Conservation (phyloP, 305 asterid genomes). For the Coffea humblotiana region DNA sequence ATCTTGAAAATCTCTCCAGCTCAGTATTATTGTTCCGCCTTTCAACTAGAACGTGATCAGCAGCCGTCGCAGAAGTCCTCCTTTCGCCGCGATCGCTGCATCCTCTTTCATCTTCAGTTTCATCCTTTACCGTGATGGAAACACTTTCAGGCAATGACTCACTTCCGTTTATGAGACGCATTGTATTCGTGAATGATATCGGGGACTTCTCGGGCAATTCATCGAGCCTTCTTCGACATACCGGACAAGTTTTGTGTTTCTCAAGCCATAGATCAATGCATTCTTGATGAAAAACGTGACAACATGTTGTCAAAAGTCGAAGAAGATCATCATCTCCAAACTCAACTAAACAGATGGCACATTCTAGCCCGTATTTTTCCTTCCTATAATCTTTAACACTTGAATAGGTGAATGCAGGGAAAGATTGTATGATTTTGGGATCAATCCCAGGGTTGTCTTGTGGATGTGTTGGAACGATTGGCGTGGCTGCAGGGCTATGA, state of each 20-base stretch:
- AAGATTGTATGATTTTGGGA: slow-evolving; percentile 49
- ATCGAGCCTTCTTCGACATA: slow-evolving; percentile 63
- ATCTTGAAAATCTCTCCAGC: slow-evolving; percentile 46
- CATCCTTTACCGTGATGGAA: slow-evolving; percentile 45
- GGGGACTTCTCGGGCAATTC: slow-evolving; percentile 46
- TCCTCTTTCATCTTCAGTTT: slow-evolving; percentile 20
- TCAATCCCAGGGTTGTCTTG: slow-evolving; percentile 48
- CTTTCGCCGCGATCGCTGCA: not conserved
- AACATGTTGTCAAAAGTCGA: slow-evolving; percentile 67
- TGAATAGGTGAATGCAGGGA: slow-evolving; percentile 69
- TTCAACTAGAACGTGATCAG: slow-evolving; percentile 10
- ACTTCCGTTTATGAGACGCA: slow-evolving; percentile 21
- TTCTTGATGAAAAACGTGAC: slow-evolving; percentile 80
- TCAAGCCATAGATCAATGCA: slow-evolving; percentile 92
- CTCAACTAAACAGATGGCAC: slow-evolving; percentile 82
- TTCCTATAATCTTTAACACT: slow-evolving; percentile 58
- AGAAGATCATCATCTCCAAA: slow-evolving; percentile 54
- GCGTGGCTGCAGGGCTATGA: slow-evolving; percentile 25
- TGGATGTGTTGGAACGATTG: slow-evolving; percentile 26
- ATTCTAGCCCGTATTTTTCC: slow-evolving; percentile 73
- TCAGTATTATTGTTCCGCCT: slow-evolving; percentile 5
- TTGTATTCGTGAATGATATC: not conserved
- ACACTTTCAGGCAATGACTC: slow-evolving; percentile 28
- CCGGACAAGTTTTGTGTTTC: slow-evolving; percentile 81
- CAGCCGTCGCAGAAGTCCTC: not conserved